phyloP scores from a whole-genome alignment of 2,329 filamentous ascomycete species.

The Rutstroemia sydowiana region DNA sequence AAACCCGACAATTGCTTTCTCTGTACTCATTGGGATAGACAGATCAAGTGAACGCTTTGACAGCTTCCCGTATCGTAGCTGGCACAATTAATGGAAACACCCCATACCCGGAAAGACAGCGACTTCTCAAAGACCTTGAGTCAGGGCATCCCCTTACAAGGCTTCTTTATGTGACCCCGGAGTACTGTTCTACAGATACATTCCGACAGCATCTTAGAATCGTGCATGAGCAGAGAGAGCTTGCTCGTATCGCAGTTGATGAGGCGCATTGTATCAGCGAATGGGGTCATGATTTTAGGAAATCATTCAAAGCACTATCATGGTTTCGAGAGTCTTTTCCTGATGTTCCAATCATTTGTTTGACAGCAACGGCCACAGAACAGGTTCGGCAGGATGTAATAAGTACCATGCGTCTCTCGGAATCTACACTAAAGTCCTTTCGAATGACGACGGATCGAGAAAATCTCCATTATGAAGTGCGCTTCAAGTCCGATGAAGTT shows the following conservation, averaged over 20 bases:
- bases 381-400: slow-evolving; percentile 80
- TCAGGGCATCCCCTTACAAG: slow-evolving; percentile 79
- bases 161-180: slow-evolving; percentile 88
- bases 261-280: slow-evolving; percentile 97
- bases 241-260: slow-evolving; percentile 84
- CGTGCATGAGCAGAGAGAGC: slow-evolving; percentile 72
- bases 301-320: slow-evolving; percentile 76
- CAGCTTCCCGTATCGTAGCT: slow-evolving; percentile 67
- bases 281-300: slow-evolving; percentile 98
- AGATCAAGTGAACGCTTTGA: slow-evolving; percentile 82
- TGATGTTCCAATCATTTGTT: slow-evolving; percentile 81
- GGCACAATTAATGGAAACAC: slow-evolving; percentile 85
- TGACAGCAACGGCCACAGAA: slow-evolving; percentile 83
- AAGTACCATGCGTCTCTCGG: slow-evolving; percentile 60
- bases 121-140: slow-evolving; percentile 73
- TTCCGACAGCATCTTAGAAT: slow-evolving; percentile 70
- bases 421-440: slow-evolving; percentile 60
- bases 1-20: background rate
- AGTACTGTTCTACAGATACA: slow-evolving; percentile 69
- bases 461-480: slow-evolving; percentile 86
- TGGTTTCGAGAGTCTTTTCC: slow-evolving; percentile 82
- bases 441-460: slow-evolving; percentile 76
- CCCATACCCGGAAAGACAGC: slow-evolving; percentile 51
- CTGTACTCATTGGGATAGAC: slow-evolving; percentile 44
- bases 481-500: slow-evolving; percentile 70